These are phyloP conservation scores for Xylaria longipes DNA, from an alignment of 495 filamentous ascomycete genomes.

Conservation along the genomic window DNA sequence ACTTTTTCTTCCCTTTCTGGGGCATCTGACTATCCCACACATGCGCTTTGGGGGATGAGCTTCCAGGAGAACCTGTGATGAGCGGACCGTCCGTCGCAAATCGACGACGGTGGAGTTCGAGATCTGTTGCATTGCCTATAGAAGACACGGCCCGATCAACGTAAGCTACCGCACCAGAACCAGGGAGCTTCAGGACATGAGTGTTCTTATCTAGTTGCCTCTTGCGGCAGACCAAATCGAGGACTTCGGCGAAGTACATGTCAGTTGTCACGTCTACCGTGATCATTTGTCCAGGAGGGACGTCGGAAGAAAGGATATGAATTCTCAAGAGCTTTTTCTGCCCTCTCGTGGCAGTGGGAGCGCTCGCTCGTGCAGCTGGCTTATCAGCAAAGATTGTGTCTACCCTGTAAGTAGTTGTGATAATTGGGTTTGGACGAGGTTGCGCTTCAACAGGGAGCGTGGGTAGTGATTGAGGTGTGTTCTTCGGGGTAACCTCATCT, in stretches of 20 bases:
- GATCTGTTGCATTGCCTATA: conserved; percentile 79
- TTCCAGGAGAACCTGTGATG: conserved; percentile 79
- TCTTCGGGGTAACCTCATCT: conserved; percentile 47
- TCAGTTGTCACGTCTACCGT: conserved; percentile 88
- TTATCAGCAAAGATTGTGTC: conserved; percentile 68
- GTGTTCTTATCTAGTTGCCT: conserved; percentile 88
- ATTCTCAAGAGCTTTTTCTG: conserved; percentile 82
- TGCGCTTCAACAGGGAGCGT: conserved; percentile 35
- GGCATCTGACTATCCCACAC: conserved; percentile 55
- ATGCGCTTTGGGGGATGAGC: conserved; percentile 78
- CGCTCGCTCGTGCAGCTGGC: conserved; percentile 69
- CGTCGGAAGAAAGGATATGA: conserved; percentile 79
- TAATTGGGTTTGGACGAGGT: conserved; percentile 64
- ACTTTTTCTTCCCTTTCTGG: conserved; percentile 74
- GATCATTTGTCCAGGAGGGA: conserved; percentile 64
- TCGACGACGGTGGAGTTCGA: conserved; percentile 86
- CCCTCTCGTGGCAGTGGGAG: conserved; percentile 57
- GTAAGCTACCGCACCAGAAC: conserved; percentile 79
- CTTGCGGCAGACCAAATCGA: conserved; percentile 88
- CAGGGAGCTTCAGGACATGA: conserved; percentile 85
- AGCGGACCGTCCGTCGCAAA: conserved; percentile 82
- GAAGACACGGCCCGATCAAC: conserved; percentile 90
- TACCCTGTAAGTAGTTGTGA: conserved; percentile 62
- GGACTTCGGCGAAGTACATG: conserved; percentile 91
- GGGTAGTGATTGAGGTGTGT: conserved; percentile 52